phyloP scores from a whole-genome alignment of 148 eudicot genomes.

The Hydrangea macrophylla region DNA sequence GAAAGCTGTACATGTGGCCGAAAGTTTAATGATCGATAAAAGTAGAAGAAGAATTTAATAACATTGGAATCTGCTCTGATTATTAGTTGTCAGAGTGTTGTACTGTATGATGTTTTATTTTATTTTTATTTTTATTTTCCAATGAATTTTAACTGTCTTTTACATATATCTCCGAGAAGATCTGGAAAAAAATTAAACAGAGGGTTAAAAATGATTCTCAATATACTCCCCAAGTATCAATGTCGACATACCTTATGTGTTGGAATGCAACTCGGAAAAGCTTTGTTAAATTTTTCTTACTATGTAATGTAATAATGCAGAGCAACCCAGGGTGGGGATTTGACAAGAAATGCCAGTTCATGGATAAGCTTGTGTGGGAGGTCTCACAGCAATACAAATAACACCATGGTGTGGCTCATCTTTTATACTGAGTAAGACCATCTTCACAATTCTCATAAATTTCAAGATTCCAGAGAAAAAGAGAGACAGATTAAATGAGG shows the following conservation, averaged over 20 bases:
- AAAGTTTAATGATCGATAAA: too few species aligned
- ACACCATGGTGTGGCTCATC: constrained; percentile 23
- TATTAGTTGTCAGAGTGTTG: too few species aligned
- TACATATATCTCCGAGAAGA: not conserved
- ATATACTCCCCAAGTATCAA: too few species aligned
- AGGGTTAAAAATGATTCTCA: not conserved
- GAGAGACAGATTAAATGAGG: not conserved
- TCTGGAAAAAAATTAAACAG: not conserved
- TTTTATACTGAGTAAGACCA: not conserved
- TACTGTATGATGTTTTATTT: too few species aligned
- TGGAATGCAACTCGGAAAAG: not conserved
- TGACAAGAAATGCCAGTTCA: constrained; percentile 74
- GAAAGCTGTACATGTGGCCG: too few species aligned
- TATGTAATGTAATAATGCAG: constrained; percentile 38
- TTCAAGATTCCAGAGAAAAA: not conserved
- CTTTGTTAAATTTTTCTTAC: not conserved
- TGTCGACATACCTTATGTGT: not conserved
- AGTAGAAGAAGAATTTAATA: too few species aligned
- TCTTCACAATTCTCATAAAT: not conserved
- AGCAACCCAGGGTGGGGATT: constrained; percentile 99
- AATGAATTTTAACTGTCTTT: not conserved
- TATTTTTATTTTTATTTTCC: constrained; percentile 1
- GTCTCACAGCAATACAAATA: constrained; percentile 63
- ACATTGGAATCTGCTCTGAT: too few species aligned
- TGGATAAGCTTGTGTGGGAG: constrained; percentile 75